A percentile compares a stretch with the other conserved stretches of the same genome.
Conservation (phyloP, 2,329 filamentous ascomycete species). For the Apiospora saccharicola region DNA sequence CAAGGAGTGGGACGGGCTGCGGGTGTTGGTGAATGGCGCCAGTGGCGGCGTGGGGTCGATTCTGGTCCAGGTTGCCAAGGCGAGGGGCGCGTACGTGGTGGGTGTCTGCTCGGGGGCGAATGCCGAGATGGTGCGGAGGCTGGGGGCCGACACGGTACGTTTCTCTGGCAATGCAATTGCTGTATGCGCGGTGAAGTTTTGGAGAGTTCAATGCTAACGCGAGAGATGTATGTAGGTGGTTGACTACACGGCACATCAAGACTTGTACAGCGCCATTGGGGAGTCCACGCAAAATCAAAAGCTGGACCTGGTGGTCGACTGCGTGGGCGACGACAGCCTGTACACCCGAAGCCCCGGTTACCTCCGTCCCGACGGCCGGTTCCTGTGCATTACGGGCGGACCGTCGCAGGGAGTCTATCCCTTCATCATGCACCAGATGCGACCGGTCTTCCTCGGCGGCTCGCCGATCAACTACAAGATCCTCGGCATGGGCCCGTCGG, state of each 20-base stretch:
- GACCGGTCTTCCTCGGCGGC: slow-evolving; percentile 42
- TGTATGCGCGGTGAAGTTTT: no score
- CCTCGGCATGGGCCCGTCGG: slow-evolving; percentile 40
- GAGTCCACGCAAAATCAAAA: not conserved
- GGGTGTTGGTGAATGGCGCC: slow-evolving; percentile 28
- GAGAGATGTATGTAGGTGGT: slow-evolving; percentile 25
- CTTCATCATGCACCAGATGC: slow-evolving; percentile 42
- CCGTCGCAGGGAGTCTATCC: slow-evolving; percentile 39
- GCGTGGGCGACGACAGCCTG: slow-evolving; percentile 25
- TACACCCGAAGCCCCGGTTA: slow-evolving; percentile 24
- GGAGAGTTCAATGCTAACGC: not conserved
- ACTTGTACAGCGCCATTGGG: slow-evolving; percentile 14
- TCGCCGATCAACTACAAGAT: slow-evolving; percentile 41
- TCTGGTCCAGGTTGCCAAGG: slow-evolving; percentile 27
- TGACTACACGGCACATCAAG: slow-evolving; percentile 27
- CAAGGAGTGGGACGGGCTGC: not conserved
- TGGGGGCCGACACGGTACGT: slow-evolving; percentile 27
- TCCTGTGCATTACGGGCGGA: slow-evolving; percentile 45
- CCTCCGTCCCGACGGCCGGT: slow-evolving; percentile 24
- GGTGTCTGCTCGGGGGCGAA: slow-evolving; percentile 26
- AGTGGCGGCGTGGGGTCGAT: slow-evolving; percentile 29
- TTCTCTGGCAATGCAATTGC: not conserved
- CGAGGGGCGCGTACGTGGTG: slow-evolving; percentile 23
- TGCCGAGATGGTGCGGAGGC: slow-evolving; percentile 20
- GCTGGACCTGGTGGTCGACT: slow-evolving; percentile 28